Base-by-base conservation (phyloP, 2,329 filamentous ascomycete genomes). In the Tolypocladium tundrense region DNA sequence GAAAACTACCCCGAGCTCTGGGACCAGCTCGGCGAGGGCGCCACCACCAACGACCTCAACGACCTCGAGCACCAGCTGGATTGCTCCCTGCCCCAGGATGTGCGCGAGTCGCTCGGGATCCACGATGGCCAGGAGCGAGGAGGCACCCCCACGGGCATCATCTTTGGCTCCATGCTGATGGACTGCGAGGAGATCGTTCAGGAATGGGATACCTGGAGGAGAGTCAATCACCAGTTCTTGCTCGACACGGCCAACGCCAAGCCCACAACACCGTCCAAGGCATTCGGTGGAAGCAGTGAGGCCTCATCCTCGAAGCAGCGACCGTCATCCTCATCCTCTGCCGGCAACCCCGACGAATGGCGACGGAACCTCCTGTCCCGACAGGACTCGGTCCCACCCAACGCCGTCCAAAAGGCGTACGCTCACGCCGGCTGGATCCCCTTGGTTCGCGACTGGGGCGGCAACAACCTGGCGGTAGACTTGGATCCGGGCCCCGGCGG, bases 161-260 rank as follows among this genome's bases (percentile, higher is more conserved):
- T 99, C 60, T 97, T 99, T 67, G 84, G 92, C 60, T 88, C 85
- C 70, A 99, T 99, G 94, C 77, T 99, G 62, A 83, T 99, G 59
- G 94, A 99, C 72, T 97, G 94, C 69, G 94, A 99, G 73, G 94
- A 99, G 70, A 96, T 99, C 65, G 88, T 96, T 27, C 91, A 97
- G 72, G 94, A 99, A 71, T 97, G 93, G 90, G 88, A 90, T 67
- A 95, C 96, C 69, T 99, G 94, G 94, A 87, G 91, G 66, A 86
- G 84, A 62, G 94, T 99, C 61, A 96, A 96, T 69, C 86, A 93
- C 59, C 90, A 97, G 69, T 96, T 89, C 71, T 80, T 97, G 59
- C 79, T 83, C 48, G 79, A 84, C 70, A 84, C 72, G 54, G 75
- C 73, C 67, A 79, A 77, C 63, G 77, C 71, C 69, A 86, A 75